Percentiles rank a stretch among this genome's conserved stretches.
Conservation (phyloP, 352 stramenopile genomes). For the Phytophthora megakarya region DNA sequence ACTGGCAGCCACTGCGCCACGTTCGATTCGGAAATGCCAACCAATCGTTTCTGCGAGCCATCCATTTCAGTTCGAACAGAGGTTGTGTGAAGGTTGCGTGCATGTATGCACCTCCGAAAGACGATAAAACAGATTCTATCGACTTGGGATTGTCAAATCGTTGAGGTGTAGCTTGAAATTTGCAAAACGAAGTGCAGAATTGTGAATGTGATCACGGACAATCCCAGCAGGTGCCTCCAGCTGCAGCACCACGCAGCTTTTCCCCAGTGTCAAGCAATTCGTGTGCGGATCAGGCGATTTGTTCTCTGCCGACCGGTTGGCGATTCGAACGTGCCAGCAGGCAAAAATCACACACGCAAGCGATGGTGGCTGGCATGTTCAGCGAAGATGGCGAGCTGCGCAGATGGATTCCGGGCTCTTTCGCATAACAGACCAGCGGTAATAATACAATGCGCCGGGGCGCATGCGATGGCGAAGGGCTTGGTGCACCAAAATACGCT, state of each 20-base stretch:
- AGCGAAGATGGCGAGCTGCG: constrained; percentile 9
- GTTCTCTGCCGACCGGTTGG: constrained; percentile 23
- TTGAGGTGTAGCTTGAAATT: constrained; percentile 17
- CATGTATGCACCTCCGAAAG: not conserved
- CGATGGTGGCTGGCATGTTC: constrained; percentile 19
- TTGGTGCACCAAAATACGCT: not conserved
- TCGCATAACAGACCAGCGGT: constrained; percentile 1
- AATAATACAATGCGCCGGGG: constrained; percentile 15
- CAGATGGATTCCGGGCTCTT: constrained; percentile 10
- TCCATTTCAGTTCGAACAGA: not conserved
- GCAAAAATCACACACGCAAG: constrained; percentile 11
- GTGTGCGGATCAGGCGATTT: constrained; percentile 6
- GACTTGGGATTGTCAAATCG: constrained; percentile 12
- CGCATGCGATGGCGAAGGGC: constrained; percentile 10
- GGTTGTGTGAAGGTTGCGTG: not conserved
- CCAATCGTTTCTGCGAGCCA: constrained; percentile 37
- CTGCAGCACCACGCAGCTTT: constrained; percentile 12
- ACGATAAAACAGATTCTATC: not conserved
- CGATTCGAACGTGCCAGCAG: constrained; percentile 24
- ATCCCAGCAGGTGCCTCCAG: constrained; percentile 22
- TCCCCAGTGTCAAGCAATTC: not conserved
- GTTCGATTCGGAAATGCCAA: not conserved
- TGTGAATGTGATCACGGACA: constrained; percentile 17
- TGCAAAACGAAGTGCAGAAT: not conserved
- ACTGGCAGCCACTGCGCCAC: constrained; percentile 7